Percentiles rank a stretch among this genome's conserved stretches.
Evolutionary conservation across 345 rosid species (phyloP).

Genomic region (Salix caprea): DNA sequence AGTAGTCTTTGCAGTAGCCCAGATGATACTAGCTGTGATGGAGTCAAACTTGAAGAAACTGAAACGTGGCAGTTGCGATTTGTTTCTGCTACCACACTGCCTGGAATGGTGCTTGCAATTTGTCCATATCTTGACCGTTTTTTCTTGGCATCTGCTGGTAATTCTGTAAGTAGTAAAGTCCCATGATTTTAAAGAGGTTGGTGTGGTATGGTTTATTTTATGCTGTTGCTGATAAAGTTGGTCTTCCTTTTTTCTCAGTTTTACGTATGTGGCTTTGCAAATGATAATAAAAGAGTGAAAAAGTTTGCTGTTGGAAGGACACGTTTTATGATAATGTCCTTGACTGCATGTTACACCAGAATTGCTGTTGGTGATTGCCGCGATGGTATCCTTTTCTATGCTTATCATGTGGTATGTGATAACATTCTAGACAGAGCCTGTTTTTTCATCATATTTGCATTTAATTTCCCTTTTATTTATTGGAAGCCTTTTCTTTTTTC

Average conservation of each 20-base stretch:
- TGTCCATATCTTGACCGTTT: conserved; percentile 86
- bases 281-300: conserved; percentile 66
- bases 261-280: conserved; percentile 72
- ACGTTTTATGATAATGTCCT: conserved; percentile 78
- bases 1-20: conserved; percentile 86
- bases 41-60: conserved; percentile 73
- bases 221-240: conserved; percentile 21
- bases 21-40: conserved; percentile 76
- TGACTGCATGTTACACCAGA: conserved; percentile 73
- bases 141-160: conserved; percentile 97
- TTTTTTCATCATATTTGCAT: not conserved
- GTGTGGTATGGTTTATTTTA: not conserved
- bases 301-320: conserved; percentile 75
- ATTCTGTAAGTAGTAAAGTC: conserved; percentile 59
- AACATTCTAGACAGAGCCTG: too few relatives aligned
- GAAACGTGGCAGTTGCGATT: conserved; percentile 74
- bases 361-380: conserved; percentile 98
- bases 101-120: conserved; percentile 90
- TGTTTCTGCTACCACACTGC: conserved; percentile 50
- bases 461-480: not conserved
- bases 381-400: conserved; percentile 89
- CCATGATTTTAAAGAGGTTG: conserved; percentile 13
- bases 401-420: conserved; percentile 70
- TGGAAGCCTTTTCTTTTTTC: not conserved
- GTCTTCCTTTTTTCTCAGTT: conserved; percentile 49